phyloP scores from a whole-genome alignment of 1,284 basidiomycete genomes.

The Cryptococcus sp. region DNA sequence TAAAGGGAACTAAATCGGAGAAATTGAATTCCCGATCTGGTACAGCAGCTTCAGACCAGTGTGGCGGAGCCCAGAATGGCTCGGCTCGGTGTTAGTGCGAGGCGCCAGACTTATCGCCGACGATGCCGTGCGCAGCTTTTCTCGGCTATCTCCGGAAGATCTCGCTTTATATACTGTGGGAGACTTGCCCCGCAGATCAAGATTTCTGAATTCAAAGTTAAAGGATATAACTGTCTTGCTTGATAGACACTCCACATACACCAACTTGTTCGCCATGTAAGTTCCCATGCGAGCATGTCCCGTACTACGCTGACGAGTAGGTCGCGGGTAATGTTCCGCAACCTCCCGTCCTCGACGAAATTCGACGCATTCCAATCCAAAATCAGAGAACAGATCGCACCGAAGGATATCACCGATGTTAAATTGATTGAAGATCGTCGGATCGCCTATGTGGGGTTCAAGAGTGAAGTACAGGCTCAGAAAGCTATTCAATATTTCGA shows the following conservation, averaged over 20 bases:
- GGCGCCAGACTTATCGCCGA: background rate
- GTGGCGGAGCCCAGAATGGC: background rate
- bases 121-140: too few relatives aligned
- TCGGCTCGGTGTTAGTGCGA: background rate
- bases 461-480: constrained; percentile 69
- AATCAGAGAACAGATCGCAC: too few relatives aligned
- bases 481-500: constrained; percentile 81
- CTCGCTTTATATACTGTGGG: too few relatives aligned
- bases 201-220: background rate
- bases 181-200: too few relatives aligned
- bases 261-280: background rate
- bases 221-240: constrained; percentile 3
- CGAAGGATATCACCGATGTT: constrained; percentile 78
- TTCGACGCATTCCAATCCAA: constrained; percentile 55
- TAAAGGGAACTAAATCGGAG: too few relatives aligned
- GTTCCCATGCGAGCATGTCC: too few relatives aligned
- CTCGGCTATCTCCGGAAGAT: too few relatives aligned
- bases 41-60: background rate
- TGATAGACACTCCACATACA: background rate
- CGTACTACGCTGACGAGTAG: constrained; percentile 18
- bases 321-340: constrained; percentile 90
- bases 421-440: constrained; percentile 77
- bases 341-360: constrained; percentile 65
- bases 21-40: too few relatives aligned
- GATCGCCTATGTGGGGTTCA: constrained; percentile 92